A percentile compares a stretch with the other conserved stretches of the same genome.
phyloP scores from a whole-genome alignment of 2,329 filamentous ascomycete genomes.

The Pseudocercospora macadamiae region DNA sequence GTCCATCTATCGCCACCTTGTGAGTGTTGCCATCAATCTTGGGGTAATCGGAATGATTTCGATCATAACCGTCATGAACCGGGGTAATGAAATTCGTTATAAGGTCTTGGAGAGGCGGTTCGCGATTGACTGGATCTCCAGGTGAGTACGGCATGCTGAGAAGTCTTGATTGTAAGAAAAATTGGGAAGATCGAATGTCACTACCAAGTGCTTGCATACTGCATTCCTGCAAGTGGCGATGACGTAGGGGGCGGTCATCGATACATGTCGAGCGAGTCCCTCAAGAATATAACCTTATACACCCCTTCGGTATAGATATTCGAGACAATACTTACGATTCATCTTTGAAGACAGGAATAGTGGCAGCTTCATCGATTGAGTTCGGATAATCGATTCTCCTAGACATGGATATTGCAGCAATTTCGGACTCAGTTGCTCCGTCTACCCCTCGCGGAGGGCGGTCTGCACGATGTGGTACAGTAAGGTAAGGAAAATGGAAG shows the following conservation, averaged over 20 bases:
- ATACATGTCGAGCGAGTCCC: no score
- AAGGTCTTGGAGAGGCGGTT: conserved; percentile 49
- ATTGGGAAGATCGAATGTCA: no score
- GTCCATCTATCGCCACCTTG: conserved; percentile 54
- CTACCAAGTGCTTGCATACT: no score
- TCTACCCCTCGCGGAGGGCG: background rate
- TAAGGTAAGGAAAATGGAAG: background rate
- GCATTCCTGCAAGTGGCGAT: no score
- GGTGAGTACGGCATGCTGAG: background rate
- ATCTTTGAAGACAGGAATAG: no score
- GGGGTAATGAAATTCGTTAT: conserved; percentile 56
- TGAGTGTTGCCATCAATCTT: conserved; percentile 38
- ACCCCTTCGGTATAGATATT: no score
- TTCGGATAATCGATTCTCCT: background rate
- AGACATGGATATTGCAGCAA: background rate
- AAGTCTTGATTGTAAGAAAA: background rate
- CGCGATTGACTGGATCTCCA: conserved; percentile 50
- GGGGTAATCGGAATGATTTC: conserved; percentile 40
- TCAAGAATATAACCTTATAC: no score
- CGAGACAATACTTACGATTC: no score
- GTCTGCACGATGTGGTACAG: background rate
- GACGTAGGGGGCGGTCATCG: no score
- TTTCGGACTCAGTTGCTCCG: background rate
- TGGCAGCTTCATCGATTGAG: no score
- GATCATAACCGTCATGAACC: conserved; percentile 54